These are phyloP conservation scores for Dothiorella sarmentorum DNA, from an alignment of 2,329 filamentous ascomycete species.

Conservation along the genomic window DNA sequence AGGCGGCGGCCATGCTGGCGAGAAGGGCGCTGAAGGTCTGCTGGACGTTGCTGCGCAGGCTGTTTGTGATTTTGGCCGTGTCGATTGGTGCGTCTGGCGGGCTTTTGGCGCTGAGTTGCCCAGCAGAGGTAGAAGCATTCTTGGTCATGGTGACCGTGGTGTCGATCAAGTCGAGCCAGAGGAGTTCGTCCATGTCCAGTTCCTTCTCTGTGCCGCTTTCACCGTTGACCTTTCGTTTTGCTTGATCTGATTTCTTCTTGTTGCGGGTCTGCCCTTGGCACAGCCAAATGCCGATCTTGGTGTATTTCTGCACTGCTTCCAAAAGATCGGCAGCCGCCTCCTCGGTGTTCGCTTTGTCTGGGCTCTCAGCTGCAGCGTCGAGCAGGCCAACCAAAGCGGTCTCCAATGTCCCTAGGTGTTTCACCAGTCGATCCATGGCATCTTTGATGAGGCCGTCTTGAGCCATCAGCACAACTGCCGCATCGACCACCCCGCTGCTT, in stretches of 20 bases:
- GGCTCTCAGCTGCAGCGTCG: conserved; percentile 55
- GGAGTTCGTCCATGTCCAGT: conserved; percentile 57
- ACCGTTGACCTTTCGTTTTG: conserved; percentile 30
- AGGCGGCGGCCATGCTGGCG: conserved; percentile 55
- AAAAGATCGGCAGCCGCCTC: conserved; percentile 71
- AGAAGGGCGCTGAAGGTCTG: conserved; percentile 86
- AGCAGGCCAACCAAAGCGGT: conserved; percentile 73
- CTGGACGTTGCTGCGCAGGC: conserved; percentile 78
- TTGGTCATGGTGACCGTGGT: conserved; percentile 55
- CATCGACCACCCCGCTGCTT: conserved; percentile 83
- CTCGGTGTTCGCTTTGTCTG: conserved; percentile 56
- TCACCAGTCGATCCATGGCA: conserved; percentile 81
- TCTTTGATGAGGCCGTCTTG: conserved; percentile 78
- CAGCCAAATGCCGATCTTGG: conserved; percentile 90
- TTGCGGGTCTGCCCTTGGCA: conserved; percentile 80
- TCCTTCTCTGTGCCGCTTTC: conserved; percentile 50
- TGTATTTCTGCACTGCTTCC: conserved; percentile 79
- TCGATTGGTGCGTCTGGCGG: conserved; percentile 42
- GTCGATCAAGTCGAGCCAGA: conserved; percentile 66
- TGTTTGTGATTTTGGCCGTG: conserved; percentile 59
- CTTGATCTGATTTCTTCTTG: conserved; percentile 24
- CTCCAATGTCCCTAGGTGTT: conserved; percentile 75
- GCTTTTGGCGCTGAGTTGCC: conserved; percentile 36
- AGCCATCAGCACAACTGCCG: conserved; percentile 85
- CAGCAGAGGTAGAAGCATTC: conserved; percentile 44